Evolutionary conservation across 495 filamentous ascomycete genomes (phyloP).

Genomic region (Aspergillus steynii): DNA sequence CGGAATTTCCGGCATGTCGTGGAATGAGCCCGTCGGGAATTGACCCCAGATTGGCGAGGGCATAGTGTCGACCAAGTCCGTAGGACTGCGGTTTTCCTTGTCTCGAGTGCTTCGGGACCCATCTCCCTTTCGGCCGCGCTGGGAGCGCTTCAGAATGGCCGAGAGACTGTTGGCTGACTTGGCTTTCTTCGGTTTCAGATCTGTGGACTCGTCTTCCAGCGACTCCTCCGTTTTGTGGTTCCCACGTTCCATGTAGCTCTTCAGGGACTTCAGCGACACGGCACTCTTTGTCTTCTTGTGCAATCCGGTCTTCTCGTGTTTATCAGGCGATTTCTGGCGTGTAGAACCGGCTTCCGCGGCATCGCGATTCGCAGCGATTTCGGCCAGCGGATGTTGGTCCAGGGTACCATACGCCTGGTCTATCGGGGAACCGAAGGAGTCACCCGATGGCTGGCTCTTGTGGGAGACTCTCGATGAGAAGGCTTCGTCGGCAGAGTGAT

Average conservation of each 20-base stretch:
- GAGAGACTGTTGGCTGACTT: constrained; percentile 81
- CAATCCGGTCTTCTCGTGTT: constrained; percentile 35
- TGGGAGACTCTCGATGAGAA: constrained; percentile 17
- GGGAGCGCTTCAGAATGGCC: constrained; percentile 49
- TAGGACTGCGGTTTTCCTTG: constrained; percentile 73
- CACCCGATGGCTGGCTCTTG: constrained; percentile 21
- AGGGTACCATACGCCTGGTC: constrained; percentile 22
- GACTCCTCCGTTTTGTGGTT: constrained; percentile 49
- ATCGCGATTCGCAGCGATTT: constrained; percentile 44
- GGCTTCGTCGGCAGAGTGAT: constrained; percentile 43
- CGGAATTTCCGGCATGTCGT: constrained; percentile 37
- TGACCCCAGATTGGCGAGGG: constrained; percentile 78
- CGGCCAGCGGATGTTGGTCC: constrained; percentile 37
- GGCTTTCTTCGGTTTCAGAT: constrained; percentile 70
- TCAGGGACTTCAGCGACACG: constrained; percentile 63
- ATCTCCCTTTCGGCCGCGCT: constrained; percentile 42
- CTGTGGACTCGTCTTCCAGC: constrained; percentile 26
- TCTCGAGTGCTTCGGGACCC: constrained; percentile 54
- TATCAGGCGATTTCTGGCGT: constrained; percentile 24
- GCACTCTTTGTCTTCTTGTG: constrained; percentile 69
- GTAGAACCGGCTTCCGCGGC: constrained; percentile 24
- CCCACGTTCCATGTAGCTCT: constrained; percentile 55
- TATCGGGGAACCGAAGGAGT: constrained; percentile 27
- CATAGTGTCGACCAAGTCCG: constrained; percentile 45
- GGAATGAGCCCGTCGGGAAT: constrained; percentile 54